Base-by-base conservation (phyloP, 2,329 filamentous ascomycete genomes). In the Ophiostoma sp. region DNA sequence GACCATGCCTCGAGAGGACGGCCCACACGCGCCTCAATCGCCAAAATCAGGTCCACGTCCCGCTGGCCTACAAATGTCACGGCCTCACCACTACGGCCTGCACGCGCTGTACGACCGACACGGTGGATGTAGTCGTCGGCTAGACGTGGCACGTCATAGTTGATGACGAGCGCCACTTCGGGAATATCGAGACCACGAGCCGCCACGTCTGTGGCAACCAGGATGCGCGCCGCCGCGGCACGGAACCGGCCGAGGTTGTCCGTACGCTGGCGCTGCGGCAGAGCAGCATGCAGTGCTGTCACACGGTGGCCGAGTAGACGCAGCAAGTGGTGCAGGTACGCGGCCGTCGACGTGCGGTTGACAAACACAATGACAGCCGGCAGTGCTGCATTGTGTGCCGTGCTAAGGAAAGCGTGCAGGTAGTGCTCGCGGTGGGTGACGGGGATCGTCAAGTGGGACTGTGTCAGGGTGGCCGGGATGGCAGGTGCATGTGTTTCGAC, bases 61-160 rank as follows among this genome's bases (percentile, higher is more conserved):
- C 95, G 87, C 85, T 98, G 95, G 2, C 96, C 95, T 1, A 99
- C 92, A 78, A 99, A 89, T 1, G 93, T 97, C 19, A 98, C 90
- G 5, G 92, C 90, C 76, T 94, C 91, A 78, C 96, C 96, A 71
- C 86, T 87, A 61, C 94, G 89, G 0, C 96, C 96, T 0, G 96
- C 96, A 88, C 96, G 91, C 3, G 96, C 96, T 15, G 96, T 99
- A 83, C 96, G 92, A 81, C 96, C 96, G 69, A 98, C 95, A 15
- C 96, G 90, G 84, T 99, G 96, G 77, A 99, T 96, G 81, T 99
- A 99, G 82, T 98, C 95, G 81, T 98, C 95, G 2, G 95, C 94
- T 80, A 98, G 94, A n/a, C 95, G 90, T 0, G 96, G 96, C 0
- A 99, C 90, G 80, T 99, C 96, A 82, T 95, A 99, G 83, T 99